These are phyloP conservation scores for Somion occarium DNA, from an alignment of 1,284 basidiomycete genomes.

Conservation along the genomic window DNA sequence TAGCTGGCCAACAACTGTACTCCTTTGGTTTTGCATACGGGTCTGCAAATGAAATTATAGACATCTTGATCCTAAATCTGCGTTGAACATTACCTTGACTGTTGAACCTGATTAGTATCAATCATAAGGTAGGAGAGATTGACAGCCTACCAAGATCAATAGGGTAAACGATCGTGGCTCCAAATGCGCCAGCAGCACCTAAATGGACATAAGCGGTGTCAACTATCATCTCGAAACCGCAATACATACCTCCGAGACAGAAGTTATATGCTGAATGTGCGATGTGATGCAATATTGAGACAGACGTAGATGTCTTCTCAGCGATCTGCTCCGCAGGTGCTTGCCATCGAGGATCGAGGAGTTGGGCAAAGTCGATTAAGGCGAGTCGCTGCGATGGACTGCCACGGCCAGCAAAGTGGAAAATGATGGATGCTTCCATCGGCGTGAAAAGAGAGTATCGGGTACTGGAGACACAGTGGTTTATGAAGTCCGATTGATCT, in stretches of 20 bases:
- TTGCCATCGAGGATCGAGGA: slow-evolving; percentile 84
- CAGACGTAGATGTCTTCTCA: slow-evolving; percentile 24
- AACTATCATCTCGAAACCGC: slow-evolving; percentile 3
- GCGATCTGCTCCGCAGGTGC: slow-evolving; percentile 54
- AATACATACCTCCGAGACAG: slow-evolving; percentile 70
- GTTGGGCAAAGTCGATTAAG: slow-evolving; percentile 82
- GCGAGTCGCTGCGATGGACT: slow-evolving; percentile 64
- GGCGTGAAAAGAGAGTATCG: slow-evolving; percentile 92
- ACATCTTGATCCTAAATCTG: background rate
- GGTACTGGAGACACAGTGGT: slow-evolving; percentile 69
- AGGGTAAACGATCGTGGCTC: slow-evolving; percentile 91
- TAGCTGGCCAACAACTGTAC: slow-evolving; percentile 90
- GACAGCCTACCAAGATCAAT: slow-evolving; percentile 79
- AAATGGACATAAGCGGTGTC: slow-evolving; percentile 9
- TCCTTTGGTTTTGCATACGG: slow-evolving; percentile 93
- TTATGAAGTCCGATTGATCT: slow-evolving; percentile 77
- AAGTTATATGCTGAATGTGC: slow-evolving; percentile 82
- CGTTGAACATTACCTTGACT: slow-evolving; percentile 58
- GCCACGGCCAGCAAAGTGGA: slow-evolving; percentile 91
- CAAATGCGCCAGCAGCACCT: slow-evolving; percentile 88
- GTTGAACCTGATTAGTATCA: slow-evolving; percentile 1
- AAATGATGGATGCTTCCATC: slow-evolving; percentile 94
- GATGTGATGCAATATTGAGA: slow-evolving; percentile 46
- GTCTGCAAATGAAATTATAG: slow-evolving; percentile 6
- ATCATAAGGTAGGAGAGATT: background rate